Evolutionary conservation across 2,329 filamentous ascomycete genomes (phyloP), one percentile per base, ranked within the genome.

Genomic region (Trichoderma citrinoviride): DNA sequence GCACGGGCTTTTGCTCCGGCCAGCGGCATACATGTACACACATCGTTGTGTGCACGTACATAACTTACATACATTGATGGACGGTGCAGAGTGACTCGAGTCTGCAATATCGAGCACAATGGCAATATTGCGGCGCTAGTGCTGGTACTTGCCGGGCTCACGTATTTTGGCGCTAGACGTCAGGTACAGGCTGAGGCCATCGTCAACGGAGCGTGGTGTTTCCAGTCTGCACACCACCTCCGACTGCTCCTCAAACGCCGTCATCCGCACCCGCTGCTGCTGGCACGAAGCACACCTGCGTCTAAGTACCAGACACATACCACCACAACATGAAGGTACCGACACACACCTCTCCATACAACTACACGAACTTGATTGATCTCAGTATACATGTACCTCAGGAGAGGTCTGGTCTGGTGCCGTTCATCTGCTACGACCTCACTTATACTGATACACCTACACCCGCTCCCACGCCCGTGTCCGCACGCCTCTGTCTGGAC

Each of bases 181-280:
- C 19, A 44, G 29, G 57, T 52, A 54, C 58, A 49, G 33, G 33
- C 19, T 8, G 33, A 62, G 54, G 49, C 53, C 50, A 55, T 65
- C 57, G 25, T 43, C 49, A 43, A 33, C 41, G 49, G 61, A 54
- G 40, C 55, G 56, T 65, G 63, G 56, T 65, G 49, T 57, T 65
- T 61, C n/a, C n/a, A n/a, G n/a, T n/a, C 43, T 55, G 49, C 43
- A 54, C 63, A 55, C 63, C 63, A 56, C 55, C 56, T 37, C 10
- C 2, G 3, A 37, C 53, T 61, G n/a, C 53, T 46, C 53, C 47
- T 40, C 58, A 46, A 46, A 50, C 63, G 63, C 63, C 63, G 56
- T 61, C 63, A 49, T 65, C 63, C 56, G 47, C 56, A 65, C 23
- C 49, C 41, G 41, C 55, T 37, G 17, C 12, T 54, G 33, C 33